phyloP scores from a whole-genome alignment of 2,329 filamentous ascomycete species.

The Cordyceps fumosorosea region DNA sequence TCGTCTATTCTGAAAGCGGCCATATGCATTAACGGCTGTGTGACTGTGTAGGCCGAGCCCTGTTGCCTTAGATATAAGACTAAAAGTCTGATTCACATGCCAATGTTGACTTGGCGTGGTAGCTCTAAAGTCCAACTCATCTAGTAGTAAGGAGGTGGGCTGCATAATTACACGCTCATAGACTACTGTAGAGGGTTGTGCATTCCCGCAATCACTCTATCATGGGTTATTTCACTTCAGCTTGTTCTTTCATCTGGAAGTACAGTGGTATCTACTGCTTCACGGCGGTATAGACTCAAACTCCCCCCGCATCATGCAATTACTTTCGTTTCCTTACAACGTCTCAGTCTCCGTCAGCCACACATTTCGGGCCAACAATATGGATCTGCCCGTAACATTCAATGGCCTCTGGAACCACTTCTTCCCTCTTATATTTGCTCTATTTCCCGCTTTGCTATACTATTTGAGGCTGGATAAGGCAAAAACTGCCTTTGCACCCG shows the following conservation, averaged over 20 bases:
- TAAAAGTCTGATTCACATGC: no score
- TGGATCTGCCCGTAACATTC: background rate
- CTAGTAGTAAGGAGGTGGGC: no score
- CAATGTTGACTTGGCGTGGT: background rate
- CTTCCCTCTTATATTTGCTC: background rate
- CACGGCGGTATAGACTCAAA: background rate
- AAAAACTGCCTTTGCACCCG: background rate
- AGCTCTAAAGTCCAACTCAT: background rate
- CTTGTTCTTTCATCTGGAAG: no score
- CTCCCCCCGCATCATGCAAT: background rate
- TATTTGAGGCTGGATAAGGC: background rate
- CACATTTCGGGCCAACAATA: background rate
- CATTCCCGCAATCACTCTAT: background rate
- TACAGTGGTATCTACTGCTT: no score
- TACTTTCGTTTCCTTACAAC: background rate
- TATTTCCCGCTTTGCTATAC: background rate
- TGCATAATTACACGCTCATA: background rate
- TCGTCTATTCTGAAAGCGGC: no score
- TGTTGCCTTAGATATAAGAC: no score
- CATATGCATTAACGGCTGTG: no score
- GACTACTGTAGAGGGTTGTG: background rate
- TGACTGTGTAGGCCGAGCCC: no score
- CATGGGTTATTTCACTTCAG: background rate
- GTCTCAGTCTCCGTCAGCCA: background rate
- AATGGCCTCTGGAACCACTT: background rate